Evolutionary conservation across 2,329 filamentous ascomycete species (phyloP), one percentile per base, ranked within the genome.

Genomic region (Pseudogymnoascus sp.): DNA sequence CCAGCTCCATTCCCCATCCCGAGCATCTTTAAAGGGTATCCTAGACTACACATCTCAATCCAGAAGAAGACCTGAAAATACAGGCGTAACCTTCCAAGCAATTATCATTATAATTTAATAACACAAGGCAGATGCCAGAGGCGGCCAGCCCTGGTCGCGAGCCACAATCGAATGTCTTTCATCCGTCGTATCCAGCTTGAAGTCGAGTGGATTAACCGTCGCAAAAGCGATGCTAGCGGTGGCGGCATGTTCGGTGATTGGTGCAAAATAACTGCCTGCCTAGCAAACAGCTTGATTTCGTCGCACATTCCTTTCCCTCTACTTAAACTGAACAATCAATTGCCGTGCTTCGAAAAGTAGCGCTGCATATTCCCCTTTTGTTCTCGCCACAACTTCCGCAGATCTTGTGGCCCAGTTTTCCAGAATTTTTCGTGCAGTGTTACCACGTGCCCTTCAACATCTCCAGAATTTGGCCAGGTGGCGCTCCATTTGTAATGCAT

Each of bases 371-470:
- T 55, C 25, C n/a, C 65, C 28, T 18, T 55, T 55, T 55, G 49
- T 33, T 55, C 49, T 33, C 49, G 49, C 49, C 65, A 65, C 31
- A 67, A 33, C 62, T 55, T 59, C 28, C 58, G 63, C 63, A 70
- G 62, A 61, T 69, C 67, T 18, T 67, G 63, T 35, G 64, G 65
- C 35, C 69, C 65, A 11, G 65, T 61, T 59, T 68, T 45, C 75
- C 75, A 76, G 45, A 74, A 70, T 67, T 77, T 77, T 59, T 75
- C 74, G 67, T 78, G 75, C 64, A 77, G 63, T 37, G 69, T 74
- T 40, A 65, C 69, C 5, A 77, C 73, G 0, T 73, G 73, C 3
- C 65, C 69, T 28, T 72, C 66, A 0, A 73, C 61, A 66, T 77
- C 75, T n/a, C 64, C 65, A 63, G 70, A 61, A 45, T 67, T 75